Base-by-base conservation (phyloP, 257 asterid species). In the Solanum commersonii region DNA sequence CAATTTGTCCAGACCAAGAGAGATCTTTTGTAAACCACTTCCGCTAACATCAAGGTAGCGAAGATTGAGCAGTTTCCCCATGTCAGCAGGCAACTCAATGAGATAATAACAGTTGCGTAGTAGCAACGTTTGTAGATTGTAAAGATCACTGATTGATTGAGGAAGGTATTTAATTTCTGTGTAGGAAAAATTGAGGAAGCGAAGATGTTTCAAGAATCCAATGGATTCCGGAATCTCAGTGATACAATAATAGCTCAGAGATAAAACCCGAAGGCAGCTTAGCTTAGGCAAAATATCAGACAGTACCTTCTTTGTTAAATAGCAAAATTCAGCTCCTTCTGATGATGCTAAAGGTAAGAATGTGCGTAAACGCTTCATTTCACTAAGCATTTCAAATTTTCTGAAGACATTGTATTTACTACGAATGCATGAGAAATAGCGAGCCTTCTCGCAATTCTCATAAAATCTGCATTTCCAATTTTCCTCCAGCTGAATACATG, bases 381-480 rank as follows among this genome's bases (percentile, higher is more conserved):
- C 93, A 81, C 72, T 38, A 31, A 90, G 91, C 13, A 91, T 44
- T 86, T 93, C 93, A 82, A 93, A 93, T 71, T 88, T 93, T 82
- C 83, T 91, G 88, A 88, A 93, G 90, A 91, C 94, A 74, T 91
- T 94, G 74, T 90, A 93, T 87, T 91, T 91, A 84, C 90, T 87
- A 81, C 94, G 90, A 87, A 88, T 83, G 91, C 90, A 92, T 67
- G 95, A 89, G 86, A 92, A 90, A 89, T 93, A 91, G 20, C 87
- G 94, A 65, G 90, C 87, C 87, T 88, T 90, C 82, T 88, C 91
- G 22, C 88, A 86, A 63, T 85, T 88, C 73, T 89, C 65, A 35
- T 42, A 87, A 49, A 25, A 76, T 60, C 65, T 87, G 35, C 20
- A 84, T 49, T 85, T 88, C 92, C 90, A 91, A 22, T 88, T 89